A percentile compares a stretch with the other conserved stretches of the same genome.
Conservation (phyloP, 768 basidiomycete species). For the Auricularia sp. region DNA sequence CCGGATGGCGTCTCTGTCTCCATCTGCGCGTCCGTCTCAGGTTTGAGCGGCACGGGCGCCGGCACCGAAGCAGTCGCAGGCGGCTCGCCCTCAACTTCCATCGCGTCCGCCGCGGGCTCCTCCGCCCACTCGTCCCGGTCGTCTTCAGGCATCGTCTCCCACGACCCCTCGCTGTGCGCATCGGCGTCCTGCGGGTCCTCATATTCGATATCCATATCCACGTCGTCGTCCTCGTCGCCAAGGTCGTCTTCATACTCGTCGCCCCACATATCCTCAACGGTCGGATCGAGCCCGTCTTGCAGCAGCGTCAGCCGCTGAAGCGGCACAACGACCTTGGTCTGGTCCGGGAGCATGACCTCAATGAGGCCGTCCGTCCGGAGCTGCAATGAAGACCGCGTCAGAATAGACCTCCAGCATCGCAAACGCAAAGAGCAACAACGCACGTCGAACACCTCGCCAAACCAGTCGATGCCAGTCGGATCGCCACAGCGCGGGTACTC, state of each 20-base stretch:
- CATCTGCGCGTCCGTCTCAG: no score
- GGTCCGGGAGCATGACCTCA: constrained; percentile 61
- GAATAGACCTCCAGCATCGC: constrained; percentile 8
- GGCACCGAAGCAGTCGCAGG: constrained; percentile 5
- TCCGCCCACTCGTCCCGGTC: constrained; percentile 1
- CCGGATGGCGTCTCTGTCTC: not conserved
- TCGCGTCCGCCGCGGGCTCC: constrained; percentile 2
- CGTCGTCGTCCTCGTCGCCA: constrained; percentile 9
- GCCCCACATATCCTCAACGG: constrained; percentile 54
- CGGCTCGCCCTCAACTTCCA: constrained; percentile 1
- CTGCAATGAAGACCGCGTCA: constrained; percentile 26
- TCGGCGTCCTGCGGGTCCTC: constrained; percentile 2
- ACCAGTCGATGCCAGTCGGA: constrained; percentile 53
- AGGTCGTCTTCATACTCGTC: constrained; percentile 23
- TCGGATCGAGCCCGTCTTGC: constrained; percentile 71
- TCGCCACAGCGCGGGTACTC: constrained; percentile 19
- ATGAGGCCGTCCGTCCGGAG: constrained; percentile 66
- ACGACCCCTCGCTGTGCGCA: constrained; percentile 7
- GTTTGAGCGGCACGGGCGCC: not conserved
- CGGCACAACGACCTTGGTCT: constrained; percentile 38
- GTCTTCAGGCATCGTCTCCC: constrained; percentile 12
- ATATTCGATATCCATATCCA: constrained; percentile 15
- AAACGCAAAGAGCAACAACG: constrained; percentile 2
- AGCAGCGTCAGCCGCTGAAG: constrained; percentile 63
- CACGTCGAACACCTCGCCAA: constrained; percentile 67